Conservation (phyloP, 495 filamentous ascomycete genomes). For the Xylaria grammica region DNA sequence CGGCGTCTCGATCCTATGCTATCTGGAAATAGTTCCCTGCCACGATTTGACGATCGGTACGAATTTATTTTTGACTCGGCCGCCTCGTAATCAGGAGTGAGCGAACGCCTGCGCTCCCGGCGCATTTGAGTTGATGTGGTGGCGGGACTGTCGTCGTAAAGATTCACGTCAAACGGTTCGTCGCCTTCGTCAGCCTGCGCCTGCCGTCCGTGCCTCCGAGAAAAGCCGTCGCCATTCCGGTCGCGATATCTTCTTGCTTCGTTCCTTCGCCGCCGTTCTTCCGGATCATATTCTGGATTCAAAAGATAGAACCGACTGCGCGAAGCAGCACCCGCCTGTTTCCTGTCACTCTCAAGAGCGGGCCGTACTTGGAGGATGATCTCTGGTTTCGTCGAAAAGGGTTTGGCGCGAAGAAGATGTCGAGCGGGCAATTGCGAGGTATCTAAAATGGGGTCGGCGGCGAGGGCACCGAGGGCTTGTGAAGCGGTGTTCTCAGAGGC, state of each 20-base stretch:
- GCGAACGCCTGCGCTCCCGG: constrained; percentile 38
- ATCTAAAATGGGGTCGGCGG: constrained; percentile 49
- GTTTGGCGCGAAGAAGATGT: constrained; percentile 66
- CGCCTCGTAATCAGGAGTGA: constrained; percentile 39
- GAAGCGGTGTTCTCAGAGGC: constrained; percentile 66
- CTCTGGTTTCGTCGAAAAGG: constrained; percentile 68
- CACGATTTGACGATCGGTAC: constrained; percentile 40
- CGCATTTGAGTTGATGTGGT: constrained; percentile 31
- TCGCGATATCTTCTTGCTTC: constrained; percentile 60
- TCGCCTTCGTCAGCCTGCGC: constrained; percentile 52
- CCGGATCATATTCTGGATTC: constrained; percentile 85
- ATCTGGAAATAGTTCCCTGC: constrained; percentile 61
- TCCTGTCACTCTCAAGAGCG: constrained; percentile 76
- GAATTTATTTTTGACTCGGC: constrained; percentile 34
- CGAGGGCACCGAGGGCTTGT: constrained; percentile 71
- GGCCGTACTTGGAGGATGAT: constrained; percentile 72
- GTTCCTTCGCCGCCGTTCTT: constrained; percentile 64
- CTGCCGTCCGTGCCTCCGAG: constrained; percentile 52
- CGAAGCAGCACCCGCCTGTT: constrained; percentile 74
- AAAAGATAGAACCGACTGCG: constrained; percentile 89
- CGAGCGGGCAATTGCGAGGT: constrained; percentile 51
- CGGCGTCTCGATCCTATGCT: constrained; percentile 37
- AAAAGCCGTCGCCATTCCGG: constrained; percentile 64
- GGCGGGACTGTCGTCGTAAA: constrained; percentile 74
- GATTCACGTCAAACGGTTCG: constrained; percentile 67